Evolutionary conservation across 225 moss, liverwort and hornwort species (phyloP), one percentile per base, ranked within the genome.

Genomic region (Sphagnum contortum): DNA sequence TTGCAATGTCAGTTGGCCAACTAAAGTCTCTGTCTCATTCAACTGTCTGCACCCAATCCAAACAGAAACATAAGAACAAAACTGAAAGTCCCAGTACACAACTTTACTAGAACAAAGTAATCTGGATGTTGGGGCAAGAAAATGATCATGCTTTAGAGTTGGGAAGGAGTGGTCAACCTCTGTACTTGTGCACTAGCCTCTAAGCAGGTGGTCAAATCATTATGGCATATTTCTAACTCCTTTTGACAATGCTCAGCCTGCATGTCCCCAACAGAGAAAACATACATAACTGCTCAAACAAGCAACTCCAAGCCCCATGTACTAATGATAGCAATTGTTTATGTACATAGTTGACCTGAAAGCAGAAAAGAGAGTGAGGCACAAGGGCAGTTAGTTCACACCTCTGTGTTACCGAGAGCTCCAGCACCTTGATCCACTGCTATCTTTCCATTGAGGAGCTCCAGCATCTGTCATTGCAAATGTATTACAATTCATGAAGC

Each of bases 201-300:
- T 3, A 91, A 79, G 70, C 89, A 91, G 53, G 87, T 89, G 48
- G 81, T 91, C 50, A 94, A 75, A 63, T 94, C 91, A 50, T 77
- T 80, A 52, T 91, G 87, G 76, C 89, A 91, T 47, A 81, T 91
- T 71, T 91, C 91, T 60, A 91, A 52, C 64, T 94, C 91, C 64
- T 77, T 87, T 5, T 74, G 75, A 65, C 81, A 77, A 68, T 64
- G 75, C 29, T 86, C 83, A 63, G 77, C 87, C 88, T 94, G 87
- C 63, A 72, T 44, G 9, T 5, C 52, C 52, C 6, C 7, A 52
- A 52, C 52, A 6, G 52, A 52, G 9, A 52, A 52, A 52, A 9
- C 52, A 52, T 29, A 29, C 29, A 52, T 9, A 5, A 52, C 52
- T 52, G 52, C 52, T 52, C 52, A 52, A 52, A 9, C 7, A 9